Percentiles rank a stretch among this genome's conserved stretches.
These are phyloP conservation scores for Pseudocercospora vitis DNA, from an alignment of 2,329 filamentous ascomycete species.

Conservation along the genomic window DNA sequence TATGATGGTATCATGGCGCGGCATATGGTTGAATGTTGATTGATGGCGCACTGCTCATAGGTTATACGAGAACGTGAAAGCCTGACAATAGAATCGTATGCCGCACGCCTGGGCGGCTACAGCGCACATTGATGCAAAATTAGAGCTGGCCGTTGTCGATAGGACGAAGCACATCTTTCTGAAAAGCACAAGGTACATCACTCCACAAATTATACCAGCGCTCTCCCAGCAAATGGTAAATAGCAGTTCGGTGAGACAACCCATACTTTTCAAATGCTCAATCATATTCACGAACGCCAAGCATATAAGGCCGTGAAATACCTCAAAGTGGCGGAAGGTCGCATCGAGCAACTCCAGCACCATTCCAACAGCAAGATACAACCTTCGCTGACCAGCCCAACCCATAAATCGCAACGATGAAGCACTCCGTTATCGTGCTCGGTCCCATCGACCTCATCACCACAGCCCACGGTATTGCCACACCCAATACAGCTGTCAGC, in stretches of 20 bases:
- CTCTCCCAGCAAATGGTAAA: not conserved
- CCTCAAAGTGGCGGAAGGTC: not conserved
- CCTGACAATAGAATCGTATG: not conserved
- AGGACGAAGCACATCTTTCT: slow-evolving; percentile 1
- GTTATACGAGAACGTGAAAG: no score
- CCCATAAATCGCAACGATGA: not conserved
- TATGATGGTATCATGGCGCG: no score
- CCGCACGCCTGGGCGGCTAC: not conserved
- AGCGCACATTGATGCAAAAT: not conserved
- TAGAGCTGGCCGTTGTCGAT: not conserved
- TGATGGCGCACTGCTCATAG: no score
- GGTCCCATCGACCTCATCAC: not conserved
- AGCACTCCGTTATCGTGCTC: not conserved
- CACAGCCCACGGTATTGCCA: no score
- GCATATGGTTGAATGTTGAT: no score
- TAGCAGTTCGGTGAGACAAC: not conserved
- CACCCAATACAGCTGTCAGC: no score
- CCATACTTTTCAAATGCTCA: not conserved
- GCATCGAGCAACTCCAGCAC: not conserved
- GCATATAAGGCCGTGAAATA: not conserved
- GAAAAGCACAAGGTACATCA: not conserved
- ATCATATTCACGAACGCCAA: not conserved
- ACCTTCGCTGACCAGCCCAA: not conserved
- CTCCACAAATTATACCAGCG: not conserved
- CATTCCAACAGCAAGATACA: not conserved